phyloP scores from a whole-genome alignment of 768 basidiomycete genomes.

The Daedaleopsis nitida region DNA sequence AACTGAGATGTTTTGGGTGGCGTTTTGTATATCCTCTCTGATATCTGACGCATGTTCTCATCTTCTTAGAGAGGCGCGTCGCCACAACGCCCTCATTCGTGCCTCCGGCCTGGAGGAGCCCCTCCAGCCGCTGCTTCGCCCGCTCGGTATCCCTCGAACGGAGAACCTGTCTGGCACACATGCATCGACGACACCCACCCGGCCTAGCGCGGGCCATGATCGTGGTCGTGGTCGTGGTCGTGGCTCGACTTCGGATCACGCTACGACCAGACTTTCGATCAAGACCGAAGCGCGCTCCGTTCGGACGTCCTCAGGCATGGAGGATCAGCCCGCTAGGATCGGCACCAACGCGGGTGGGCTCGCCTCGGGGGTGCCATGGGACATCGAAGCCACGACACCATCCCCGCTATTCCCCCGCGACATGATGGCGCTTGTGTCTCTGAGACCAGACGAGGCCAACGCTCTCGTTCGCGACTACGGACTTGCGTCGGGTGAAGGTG shows the following conservation, averaged over 20 bases:
- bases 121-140: conserved; percentile 52
- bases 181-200: no score
- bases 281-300: conserved; percentile 8
- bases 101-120: conserved; percentile 42
- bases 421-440: conserved; percentile 44
- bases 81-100: conserved; percentile 41
- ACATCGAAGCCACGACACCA: conserved; percentile 24
- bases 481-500: conserved; percentile 24
- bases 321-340: background rate
- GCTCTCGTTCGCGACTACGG: conserved; percentile 48
- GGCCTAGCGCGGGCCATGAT: background rate
- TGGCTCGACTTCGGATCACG: background rate
- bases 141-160: conserved; percentile 38
- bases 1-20: no score
- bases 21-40: no score
- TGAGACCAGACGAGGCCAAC: conserved; percentile 42
- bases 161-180: no score
- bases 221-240: background rate
- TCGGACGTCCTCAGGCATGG: background rate
- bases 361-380: conserved; percentile 15
- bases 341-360: background rate
- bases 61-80: conserved; percentile 55
- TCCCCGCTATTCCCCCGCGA: conserved; percentile 52
- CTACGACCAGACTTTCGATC: background rate
- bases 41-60: background rate